Base-by-base conservation (phyloP, 2,329 filamentous ascomycete genomes). In the Aspergillus spinulosporus region DNA sequence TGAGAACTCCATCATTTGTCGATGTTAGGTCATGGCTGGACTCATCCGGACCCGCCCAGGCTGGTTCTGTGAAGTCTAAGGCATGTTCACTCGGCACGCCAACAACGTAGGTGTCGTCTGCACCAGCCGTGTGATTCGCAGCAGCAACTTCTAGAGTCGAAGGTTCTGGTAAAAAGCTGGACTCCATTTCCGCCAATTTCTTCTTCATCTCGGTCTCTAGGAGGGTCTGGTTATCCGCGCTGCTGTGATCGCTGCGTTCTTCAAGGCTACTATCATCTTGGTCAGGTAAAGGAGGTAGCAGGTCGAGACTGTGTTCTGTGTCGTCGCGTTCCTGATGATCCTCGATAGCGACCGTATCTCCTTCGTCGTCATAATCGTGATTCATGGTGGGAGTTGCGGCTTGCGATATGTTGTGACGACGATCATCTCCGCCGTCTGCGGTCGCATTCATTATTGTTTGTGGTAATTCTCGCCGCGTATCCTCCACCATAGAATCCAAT, bases 141-240 rank as follows among this genome's bases (percentile, higher is more conserved):
- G 65, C 55, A 40, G 66, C 66, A 34, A 76, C 65, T 14, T 73
- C 72, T 21, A 79, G 69, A 2, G 74, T 72, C 2, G 80, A 80
- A 1, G 77, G 74, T 45, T 85, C 83, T 0, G 83, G 84, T 44
- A 86, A 59, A 62, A 87, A 86, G 64, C 83, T 86, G 3, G 84
- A 86, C 66, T 86, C 84, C 54, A 86, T 78, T 62, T 87, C 84
- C 76, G 83, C 79, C 60, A 87, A 68, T 60, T 81, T 81, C 56
- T 79, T 76, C 61, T 80, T 79, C 81, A 86, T 85, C 64, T 84
- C 83, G 51, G 74, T 74, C 68, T 86, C 78, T 36, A 85, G 65
- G 31, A 75, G 64, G 0, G 74, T 78, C 54, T 75, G 72, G 49
- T 76, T 75, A 37, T 71, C 71, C 37, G 59, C 61, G 48, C 65